A percentile compares a stretch with the other conserved stretches of the same genome.
Conservation (phyloP, 768 basidiomycete species). For the Termitomyces eurrhizus region DNA sequence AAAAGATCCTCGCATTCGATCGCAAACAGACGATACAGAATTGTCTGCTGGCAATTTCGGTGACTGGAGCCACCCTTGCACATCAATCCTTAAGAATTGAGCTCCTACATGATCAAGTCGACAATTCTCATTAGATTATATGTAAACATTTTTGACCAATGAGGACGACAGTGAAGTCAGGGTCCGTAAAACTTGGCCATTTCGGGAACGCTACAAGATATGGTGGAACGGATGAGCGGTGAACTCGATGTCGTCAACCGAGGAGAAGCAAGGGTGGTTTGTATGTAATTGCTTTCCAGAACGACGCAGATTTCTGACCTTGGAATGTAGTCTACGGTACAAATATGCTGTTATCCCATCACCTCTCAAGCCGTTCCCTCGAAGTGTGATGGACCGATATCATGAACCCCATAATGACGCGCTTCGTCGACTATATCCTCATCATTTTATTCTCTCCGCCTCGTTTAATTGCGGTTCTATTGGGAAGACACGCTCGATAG, state of each 20-base stretch:
- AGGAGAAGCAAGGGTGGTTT: background rate
- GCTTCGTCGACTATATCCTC: background rate
- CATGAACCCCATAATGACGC: background rate
- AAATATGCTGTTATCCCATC: background rate
- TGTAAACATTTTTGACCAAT: background rate
- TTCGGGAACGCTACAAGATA: background rate
- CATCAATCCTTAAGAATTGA: background rate
- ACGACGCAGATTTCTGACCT: background rate
- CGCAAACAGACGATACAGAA: background rate
- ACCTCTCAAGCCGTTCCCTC: background rate
- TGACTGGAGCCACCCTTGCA: background rate
- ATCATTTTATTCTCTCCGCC: background rate
- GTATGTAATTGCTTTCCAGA: background rate
- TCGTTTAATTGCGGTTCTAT: background rate
- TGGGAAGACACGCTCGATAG: background rate
- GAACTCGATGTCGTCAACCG: background rate
- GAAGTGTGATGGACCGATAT: background rate
- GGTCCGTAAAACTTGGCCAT: background rate
- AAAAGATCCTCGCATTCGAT: background rate
- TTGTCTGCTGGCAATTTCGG: background rate
- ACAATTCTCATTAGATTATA: background rate
- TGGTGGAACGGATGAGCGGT: background rate
- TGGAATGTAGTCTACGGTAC: background rate
- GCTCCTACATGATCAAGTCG: background rate
- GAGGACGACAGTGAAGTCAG: background rate